Percentiles rank a stretch among this genome's conserved stretches.
Evolutionary conservation across 176 grass and related monocot genomes (phyloP).

Genomic region (Ampelocalamus luodianensis): DNA sequence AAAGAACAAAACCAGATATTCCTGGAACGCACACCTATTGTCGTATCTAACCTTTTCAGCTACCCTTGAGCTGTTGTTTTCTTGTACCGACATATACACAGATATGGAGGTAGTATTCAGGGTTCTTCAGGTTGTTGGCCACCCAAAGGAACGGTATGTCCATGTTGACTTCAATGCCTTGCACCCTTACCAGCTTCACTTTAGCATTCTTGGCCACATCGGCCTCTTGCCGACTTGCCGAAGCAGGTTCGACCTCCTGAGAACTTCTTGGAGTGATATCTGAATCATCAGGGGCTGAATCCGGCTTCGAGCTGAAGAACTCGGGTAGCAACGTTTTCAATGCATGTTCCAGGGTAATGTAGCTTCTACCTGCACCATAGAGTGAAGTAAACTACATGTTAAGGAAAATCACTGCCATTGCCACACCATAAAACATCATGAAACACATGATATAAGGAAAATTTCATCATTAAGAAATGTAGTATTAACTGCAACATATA

Average conservation of each 20-base stretch:
- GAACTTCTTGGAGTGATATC: conserved; percentile 23
- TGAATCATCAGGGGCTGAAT: conserved; percentile 33
- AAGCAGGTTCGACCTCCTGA: conserved; percentile 25
- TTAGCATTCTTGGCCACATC: conserved; percentile 22
- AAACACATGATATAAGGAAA: not conserved
- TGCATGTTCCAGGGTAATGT: conserved; percentile 68
- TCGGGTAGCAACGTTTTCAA: conserved; percentile 70
- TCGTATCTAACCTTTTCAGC: conserved; percentile 33
- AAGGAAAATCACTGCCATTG: not conserved
- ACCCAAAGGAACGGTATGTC: conserved; percentile 91
- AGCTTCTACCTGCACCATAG: conserved; percentile 45
- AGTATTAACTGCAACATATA: not conserved
- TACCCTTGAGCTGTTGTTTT: conserved; percentile 35
- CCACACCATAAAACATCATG: not conserved
- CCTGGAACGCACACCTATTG: not conserved
- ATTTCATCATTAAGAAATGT: not conserved
- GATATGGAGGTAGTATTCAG: conserved; percentile 84
- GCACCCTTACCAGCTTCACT: conserved; percentile 74
- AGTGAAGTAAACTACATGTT: not conserved
- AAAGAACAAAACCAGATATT: conserved; percentile 44
- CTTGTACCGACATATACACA: conserved; percentile 60
- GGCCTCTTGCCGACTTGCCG: not conserved
- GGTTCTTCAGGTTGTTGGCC: conserved; percentile 82
- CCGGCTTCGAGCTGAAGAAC: conserved; percentile 53
- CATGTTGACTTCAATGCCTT: conserved; percentile 79